phyloP scores from a whole-genome alignment of 257 asterid genomes.

The Scutellaria baicalensis region DNA sequence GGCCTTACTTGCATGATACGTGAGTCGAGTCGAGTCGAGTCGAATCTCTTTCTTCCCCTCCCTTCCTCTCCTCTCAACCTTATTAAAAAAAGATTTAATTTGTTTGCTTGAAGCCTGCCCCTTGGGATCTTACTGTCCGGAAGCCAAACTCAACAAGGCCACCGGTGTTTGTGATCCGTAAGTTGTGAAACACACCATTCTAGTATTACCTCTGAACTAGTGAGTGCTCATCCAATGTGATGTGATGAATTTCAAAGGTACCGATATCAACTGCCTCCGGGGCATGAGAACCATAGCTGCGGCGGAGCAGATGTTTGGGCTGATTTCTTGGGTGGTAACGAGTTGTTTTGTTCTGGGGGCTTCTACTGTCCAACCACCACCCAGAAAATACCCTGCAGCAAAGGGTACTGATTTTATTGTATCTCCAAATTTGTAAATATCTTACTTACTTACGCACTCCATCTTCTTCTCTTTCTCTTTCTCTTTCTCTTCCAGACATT shows the following conservation, averaged over 20 bases:
- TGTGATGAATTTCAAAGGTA: slow-evolving; percentile 44
- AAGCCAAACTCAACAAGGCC: slow-evolving; percentile 51
- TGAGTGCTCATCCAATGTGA: background rate
- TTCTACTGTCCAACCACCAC: slow-evolving; percentile 81
- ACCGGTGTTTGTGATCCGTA: slow-evolving; percentile 95
- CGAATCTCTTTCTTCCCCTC: too few species aligned
- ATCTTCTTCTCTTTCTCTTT: slow-evolving; percentile 11
- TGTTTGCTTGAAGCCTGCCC: slow-evolving; percentile 77
- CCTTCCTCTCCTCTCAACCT: too few species aligned
- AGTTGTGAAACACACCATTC: slow-evolving; percentile 19
- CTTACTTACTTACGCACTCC: too few species aligned
- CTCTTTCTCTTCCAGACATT: slow-evolving; percentile 49
- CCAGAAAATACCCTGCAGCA: slow-evolving; percentile 54
- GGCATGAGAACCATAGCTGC: slow-evolving; percentile 67
- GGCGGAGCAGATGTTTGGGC: slow-evolving; percentile 98
- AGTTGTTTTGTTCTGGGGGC: slow-evolving; percentile 82
- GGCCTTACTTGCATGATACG: slow-evolving; percentile 99
- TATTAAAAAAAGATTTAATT: too few species aligned
- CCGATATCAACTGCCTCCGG: slow-evolving; percentile 89
- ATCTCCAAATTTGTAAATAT: background rate
- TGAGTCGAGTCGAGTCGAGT: too few species aligned
- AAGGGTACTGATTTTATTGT: slow-evolving; percentile 52
- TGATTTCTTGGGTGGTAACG: slow-evolving; percentile 53
- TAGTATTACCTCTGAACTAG: background rate
- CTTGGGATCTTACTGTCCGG: slow-evolving; percentile 87